These are phyloP conservation scores for Mycena galericulata DNA, from an alignment of 768 basidiomycete species.

Conservation along the genomic window DNA sequence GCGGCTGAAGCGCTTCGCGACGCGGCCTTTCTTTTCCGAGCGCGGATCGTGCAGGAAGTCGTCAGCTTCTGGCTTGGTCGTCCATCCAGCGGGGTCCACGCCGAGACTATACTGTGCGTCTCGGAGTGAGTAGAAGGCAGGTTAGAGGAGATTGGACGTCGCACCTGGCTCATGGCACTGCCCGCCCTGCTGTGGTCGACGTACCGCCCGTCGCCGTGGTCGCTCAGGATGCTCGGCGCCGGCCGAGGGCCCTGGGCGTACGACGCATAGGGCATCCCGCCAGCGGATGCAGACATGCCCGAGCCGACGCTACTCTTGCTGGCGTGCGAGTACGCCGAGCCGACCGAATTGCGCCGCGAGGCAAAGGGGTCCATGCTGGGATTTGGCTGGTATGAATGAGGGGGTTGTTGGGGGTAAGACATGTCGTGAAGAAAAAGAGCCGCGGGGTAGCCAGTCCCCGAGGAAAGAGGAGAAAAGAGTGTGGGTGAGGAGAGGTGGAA, in stretches of 20 bases:
- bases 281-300: constrained; percentile 2
- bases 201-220: constrained; percentile 22
- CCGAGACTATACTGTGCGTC: constrained; percentile 21
- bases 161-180: constrained; percentile 19
- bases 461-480: constrained; percentile 16
- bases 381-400: constrained; percentile 19
- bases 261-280: constrained; percentile 8
- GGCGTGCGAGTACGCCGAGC: constrained; percentile 20
- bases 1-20: neutral
- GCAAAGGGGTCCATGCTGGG: constrained; percentile 23
- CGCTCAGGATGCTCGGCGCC: constrained; percentile 23
- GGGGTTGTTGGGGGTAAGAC: constrained; percentile 26
- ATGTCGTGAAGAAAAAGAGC: constrained; percentile 12
- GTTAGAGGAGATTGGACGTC: constrained; percentile 14
- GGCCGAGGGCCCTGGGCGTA: constrained; percentile 25
- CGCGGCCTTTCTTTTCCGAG: neutral
- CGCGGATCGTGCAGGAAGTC: constrained; percentile 27
- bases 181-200: constrained; percentile 19
- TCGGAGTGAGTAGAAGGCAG: constrained; percentile 16
- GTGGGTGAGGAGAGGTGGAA: constrained; percentile 11
- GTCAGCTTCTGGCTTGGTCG: constrained; percentile 23
- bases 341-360: constrained; percentile 15
- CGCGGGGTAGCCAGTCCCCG: constrained; percentile 24
- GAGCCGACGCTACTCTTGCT: constrained; percentile 21
- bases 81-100: constrained; percentile 17